Evolutionary conservation across 2,329 filamentous ascomycete genomes (phyloP).

Genomic region (Botryotinia globosa): DNA sequence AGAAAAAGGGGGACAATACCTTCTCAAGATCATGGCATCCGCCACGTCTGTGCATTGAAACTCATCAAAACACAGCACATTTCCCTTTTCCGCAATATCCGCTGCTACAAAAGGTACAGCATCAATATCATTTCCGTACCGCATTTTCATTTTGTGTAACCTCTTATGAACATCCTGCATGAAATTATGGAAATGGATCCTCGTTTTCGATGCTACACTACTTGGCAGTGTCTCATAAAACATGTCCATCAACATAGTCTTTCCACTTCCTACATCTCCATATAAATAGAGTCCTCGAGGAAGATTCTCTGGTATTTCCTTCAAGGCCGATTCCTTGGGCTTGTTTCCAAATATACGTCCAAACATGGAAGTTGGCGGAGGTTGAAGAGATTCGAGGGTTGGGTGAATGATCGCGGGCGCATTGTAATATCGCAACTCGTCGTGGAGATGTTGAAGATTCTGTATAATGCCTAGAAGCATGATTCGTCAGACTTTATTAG

Average conservation of each 20-base stretch:
- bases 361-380: conserved; percentile 52
- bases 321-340: conserved; percentile 39
- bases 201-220: conserved; percentile 76
- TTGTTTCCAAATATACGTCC: conserved; percentile 58
- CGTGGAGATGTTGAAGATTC: conserved; percentile 82
- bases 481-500: conserved; percentile 21
- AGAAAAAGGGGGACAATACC: conserved; percentile 44
- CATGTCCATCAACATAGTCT: conserved; percentile 99
- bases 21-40: conserved; percentile 93
- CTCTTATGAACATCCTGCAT: conserved; percentile 97
- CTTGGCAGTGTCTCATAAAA: conserved; percentile 89
- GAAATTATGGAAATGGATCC: conserved; percentile 99
- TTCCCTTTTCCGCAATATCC: conserved; percentile 82
- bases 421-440: conserved; percentile 71
- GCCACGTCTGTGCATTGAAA: conserved; percentile 99
- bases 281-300: conserved; percentile 92
- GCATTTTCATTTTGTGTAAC: conserved; percentile 85
- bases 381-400: conserved; percentile 66
- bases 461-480: conserved; percentile 71
- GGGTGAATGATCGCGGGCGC: conserved; percentile 75
- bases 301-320: conserved; percentile 65
- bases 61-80: conserved; percentile 95
- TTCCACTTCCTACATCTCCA: conserved; percentile 94
- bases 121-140: conserved; percentile 85
- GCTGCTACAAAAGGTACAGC: conserved; percentile 89